Base-by-base conservation (phyloP, 257 asterid species). In the Echium plantagineum region DNA sequence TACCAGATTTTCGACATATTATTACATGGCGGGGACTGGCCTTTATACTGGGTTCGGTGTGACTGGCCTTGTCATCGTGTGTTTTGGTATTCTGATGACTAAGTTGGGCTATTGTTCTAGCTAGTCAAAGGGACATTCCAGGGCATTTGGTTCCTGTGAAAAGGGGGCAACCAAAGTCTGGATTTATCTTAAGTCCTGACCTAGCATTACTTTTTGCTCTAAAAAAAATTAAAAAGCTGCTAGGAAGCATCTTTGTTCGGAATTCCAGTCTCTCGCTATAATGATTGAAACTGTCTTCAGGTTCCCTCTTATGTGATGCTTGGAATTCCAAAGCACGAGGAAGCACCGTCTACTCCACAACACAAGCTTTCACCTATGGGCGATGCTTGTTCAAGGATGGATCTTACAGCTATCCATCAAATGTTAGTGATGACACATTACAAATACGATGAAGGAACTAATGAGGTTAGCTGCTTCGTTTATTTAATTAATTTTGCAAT, bases 321-420 rank as follows among this genome's bases (percentile, higher is more conserved):
- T 83, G 94, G 98, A 66, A 88, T 91, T 61, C 86, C 85, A 26
- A 88, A 85, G 85, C 81, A 57, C 13, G 95, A 88, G 61, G 96
- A 88, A 78, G 67, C 83, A 35, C 96, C 96, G n/a, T 72, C 94
- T 9, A 83, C 96, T 20, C 98, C 95, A 53, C 96, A 87, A 32
- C 98, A 74, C 74, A 95, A 94, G 28, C 93, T 88, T 67, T 91
- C 97, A 61, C 89, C 95, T 21, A 89, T 89, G 95, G 93, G 89
- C 9, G 97, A 89, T 79, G 97, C 97, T 24, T 89, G 97, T 74
- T 86, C 95, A 2, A 84, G 97, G 52, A 84, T 82, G 95, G 97
- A 89, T 70, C 94, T 91, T 52, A 91, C 98, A 21, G 98, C 98
- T 15, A 88, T 91, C 74, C 98, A 91, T 81, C 96, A 91, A 65